These are phyloP conservation scores for Neurospora sp. DNA, from an alignment of 495 filamentous ascomycete species.

Conservation along the genomic window DNA sequence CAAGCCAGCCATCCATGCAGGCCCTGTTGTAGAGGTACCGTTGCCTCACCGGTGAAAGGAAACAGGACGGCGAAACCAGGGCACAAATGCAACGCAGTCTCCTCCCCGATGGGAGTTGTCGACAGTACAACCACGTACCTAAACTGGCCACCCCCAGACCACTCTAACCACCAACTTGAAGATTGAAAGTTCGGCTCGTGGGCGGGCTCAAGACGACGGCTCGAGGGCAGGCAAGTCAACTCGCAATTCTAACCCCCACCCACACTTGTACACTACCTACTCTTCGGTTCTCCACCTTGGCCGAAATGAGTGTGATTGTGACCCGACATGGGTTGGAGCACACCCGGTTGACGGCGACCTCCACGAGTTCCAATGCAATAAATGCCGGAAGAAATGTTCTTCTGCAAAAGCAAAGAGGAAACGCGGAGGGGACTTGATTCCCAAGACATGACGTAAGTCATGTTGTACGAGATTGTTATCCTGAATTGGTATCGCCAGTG, in stretches of 20 bases:
- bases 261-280: background rate
- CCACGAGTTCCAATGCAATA: background rate
- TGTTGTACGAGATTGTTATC: background rate
- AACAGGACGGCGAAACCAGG: background rate
- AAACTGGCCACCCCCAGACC: background rate
- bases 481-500: background rate
- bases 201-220: background rate
- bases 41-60: background rate
- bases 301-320: background rate
- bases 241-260: background rate
- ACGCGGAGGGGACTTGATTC: background rate
- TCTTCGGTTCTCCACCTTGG: background rate
- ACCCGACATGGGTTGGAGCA: background rate
- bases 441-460: background rate
- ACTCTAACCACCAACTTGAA: background rate
- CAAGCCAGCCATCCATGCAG: background rate
- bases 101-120: background rate
- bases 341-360: background rate
- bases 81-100: background rate
- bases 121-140: background rate
- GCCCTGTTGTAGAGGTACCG: background rate
- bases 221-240: background rate
- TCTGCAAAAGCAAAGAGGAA: background rate
- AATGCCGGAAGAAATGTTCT: background rate
- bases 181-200: background rate